phyloP scores from a whole-genome alignment of 2,329 filamentous ascomycete species.

The Pseudogymnoascus sp. region DNA sequence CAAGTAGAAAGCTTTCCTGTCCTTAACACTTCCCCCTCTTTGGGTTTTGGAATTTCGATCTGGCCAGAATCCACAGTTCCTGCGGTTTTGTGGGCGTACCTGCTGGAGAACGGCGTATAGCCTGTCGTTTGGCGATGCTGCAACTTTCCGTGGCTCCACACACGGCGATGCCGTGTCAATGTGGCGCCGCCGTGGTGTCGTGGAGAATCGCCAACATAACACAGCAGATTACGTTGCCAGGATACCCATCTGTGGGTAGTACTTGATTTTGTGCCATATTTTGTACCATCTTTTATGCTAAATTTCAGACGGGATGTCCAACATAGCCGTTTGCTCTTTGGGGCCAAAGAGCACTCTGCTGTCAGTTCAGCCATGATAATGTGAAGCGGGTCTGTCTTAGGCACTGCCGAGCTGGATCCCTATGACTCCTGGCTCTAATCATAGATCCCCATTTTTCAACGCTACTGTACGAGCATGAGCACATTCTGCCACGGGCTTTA shows the following conservation, averaged over 20 bases:
- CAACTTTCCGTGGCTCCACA: neutral
- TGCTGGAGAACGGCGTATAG: neutral
- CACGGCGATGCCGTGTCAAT: neutral
- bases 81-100: neutral
- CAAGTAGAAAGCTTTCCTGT: neutral
- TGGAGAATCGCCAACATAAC: neutral
- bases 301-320: neutral
- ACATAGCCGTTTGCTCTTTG: neutral
- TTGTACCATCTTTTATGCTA: neutral
- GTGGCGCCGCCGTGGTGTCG: neutral
- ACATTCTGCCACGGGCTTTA: neutral
- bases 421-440: neutral
- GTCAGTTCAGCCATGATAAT: neutral
- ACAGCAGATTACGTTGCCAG: neutral
- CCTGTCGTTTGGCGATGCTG: slow-evolving; percentile 1
- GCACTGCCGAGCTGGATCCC: neutral
- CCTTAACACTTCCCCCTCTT: neutral
- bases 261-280: neutral
- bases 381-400: neutral
- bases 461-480: neutral
- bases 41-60: neutral
- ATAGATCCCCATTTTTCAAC: neutral
- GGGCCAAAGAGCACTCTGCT: neutral
- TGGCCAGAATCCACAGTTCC: slow-evolving; percentile 1
- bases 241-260: neutral